Conservation (phyloP, 305 asterid species). For the Withania somnifera region DNA sequence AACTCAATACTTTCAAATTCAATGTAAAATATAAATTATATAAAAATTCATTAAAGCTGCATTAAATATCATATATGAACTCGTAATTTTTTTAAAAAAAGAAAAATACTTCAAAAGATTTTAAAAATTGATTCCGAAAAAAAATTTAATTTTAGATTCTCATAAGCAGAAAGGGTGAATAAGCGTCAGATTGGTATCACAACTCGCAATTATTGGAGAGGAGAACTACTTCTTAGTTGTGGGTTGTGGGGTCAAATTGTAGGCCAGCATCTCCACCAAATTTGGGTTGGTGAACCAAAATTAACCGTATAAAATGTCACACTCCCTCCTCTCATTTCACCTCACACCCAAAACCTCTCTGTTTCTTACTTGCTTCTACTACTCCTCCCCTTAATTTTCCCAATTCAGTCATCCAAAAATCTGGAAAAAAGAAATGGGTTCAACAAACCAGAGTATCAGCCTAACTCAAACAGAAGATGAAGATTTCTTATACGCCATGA, state of each 20-base stretch:
- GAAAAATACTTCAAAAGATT: no score
- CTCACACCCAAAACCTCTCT: background rate
- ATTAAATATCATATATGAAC: no score
- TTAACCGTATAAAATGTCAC: background rate
- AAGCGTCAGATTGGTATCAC: background rate
- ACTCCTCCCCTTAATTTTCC: background rate
- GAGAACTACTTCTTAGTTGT: background rate
- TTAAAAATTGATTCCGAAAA: no score
- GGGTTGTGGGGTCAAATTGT: background rate
- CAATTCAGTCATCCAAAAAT: background rate
- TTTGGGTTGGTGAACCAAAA: constrained; percentile 16
- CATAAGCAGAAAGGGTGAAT: no score
- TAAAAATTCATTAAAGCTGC: no score
- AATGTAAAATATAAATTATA: no score
- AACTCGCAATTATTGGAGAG: background rate
- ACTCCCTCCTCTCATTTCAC: background rate
- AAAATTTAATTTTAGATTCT: no score
- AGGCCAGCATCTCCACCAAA: background rate
- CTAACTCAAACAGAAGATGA: constrained; percentile 30
- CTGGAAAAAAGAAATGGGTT: constrained; percentile 22
- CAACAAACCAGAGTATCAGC: constrained; percentile 12
- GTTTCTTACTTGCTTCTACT: no score
- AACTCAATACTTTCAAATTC: no score
- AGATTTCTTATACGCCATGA: constrained; percentile 47
- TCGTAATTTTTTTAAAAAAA: no score